Percentiles rank a stretch among this genome's conserved stretches.
Evolutionary conservation across 2,329 filamentous ascomycete species (phyloP).

Genomic region (Alternaria brassicae): DNA sequence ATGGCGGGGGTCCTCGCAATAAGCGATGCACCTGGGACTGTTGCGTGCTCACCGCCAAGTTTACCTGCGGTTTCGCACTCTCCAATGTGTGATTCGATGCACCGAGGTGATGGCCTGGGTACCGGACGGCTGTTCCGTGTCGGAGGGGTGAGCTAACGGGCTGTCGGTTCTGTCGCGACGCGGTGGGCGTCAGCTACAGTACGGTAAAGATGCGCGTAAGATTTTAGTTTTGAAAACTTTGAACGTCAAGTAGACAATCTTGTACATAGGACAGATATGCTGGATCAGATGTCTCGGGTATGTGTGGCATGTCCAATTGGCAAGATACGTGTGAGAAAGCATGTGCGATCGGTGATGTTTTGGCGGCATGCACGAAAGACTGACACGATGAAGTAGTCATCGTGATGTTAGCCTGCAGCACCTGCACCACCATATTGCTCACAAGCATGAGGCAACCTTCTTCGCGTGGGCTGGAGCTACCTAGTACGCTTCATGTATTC

Average conservation of each 20-base stretch:
- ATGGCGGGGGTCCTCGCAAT: background rate
- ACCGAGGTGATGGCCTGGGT: slow-evolving; percentile 5
- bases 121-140: slow-evolving; percentile 10
- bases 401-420: background rate
- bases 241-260: slow-evolving; percentile 1
- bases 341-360: background rate
- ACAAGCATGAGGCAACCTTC: background rate
- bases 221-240: slow-evolving; percentile 9
- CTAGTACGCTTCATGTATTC: background rate
- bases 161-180: slow-evolving; percentile 14
- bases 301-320: background rate
- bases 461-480: background rate
- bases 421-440: background rate
- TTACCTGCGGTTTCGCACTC: background rate
- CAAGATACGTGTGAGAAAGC: background rate
- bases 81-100: slow-evolving; percentile 5
- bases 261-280: slow-evolving; percentile 1
- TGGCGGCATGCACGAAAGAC: background rate
- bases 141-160: slow-evolving; percentile 11
- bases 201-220: slow-evolving; percentile 15
- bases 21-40: slow-evolving; percentile 8
- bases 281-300: slow-evolving; percentile 2
- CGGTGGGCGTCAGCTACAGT: slow-evolving; percentile 22
- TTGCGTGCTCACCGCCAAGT: background rate
- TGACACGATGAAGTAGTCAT: slow-evolving; percentile 15